Conservation (phyloP, 2,329 filamentous ascomycete genomes). For the Septoria petroselini region DNA sequence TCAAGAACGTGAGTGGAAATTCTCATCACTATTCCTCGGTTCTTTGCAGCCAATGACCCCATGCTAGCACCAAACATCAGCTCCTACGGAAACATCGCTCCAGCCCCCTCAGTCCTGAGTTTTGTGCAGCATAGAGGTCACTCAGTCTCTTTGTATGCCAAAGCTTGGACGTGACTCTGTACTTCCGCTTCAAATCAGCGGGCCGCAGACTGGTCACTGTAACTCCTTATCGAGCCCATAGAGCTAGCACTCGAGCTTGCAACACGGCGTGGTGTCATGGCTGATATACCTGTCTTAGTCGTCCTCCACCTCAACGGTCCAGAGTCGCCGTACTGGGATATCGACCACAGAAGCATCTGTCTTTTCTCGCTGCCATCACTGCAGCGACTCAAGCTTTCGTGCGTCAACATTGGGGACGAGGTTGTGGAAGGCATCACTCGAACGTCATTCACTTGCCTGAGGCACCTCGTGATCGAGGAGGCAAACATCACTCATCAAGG, state of each 20-base stretch:
- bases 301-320: slow-evolving; percentile 28
- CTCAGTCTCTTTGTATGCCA: too few species aligned
- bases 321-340: slow-evolving; percentile 27
- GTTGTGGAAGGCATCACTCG: slow-evolving; percentile 1
- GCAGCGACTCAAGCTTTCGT: slow-evolving; percentile 25
- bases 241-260: background rate
- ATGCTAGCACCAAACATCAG: too few species aligned
- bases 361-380: slow-evolving; percentile 24
- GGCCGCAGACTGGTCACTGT: too few species aligned
- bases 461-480: slow-evolving; percentile 25
- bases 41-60: too few species aligned
- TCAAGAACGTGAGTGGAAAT: slow-evolving; percentile 13
- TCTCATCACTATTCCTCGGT: too few species aligned
- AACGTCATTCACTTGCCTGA: slow-evolving; percentile 17
- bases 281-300: slow-evolving; percentile 15
- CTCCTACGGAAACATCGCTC: too few species aligned
- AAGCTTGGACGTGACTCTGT: too few species aligned
- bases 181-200: too few species aligned
- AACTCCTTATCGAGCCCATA: too few species aligned
- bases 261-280: background rate
- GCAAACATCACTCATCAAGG: slow-evolving; percentile 26
- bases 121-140: too few species aligned
- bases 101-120: too few species aligned
- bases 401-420: slow-evolving; percentile 25
- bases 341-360: slow-evolving; percentile 15